phyloP scores from a whole-genome alignment of 331 rosid species.

The Phaseolus coccineus region DNA sequence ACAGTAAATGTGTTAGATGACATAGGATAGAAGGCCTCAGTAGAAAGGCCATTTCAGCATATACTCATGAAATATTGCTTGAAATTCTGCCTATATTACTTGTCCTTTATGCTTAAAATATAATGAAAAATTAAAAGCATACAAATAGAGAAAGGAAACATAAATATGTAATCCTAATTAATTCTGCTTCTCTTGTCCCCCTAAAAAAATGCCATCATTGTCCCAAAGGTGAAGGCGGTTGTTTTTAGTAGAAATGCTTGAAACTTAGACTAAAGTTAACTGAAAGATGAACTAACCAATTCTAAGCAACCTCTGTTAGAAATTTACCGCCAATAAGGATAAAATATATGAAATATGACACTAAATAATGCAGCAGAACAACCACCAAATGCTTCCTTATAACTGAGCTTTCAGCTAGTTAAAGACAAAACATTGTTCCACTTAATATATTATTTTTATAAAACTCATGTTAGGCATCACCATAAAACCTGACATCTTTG shows the following conservation, averaged over 20 bases:
- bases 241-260: constrained; percentile 8
- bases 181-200: too few relatives aligned
- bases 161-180: neutral
- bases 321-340: constrained; percentile 6
- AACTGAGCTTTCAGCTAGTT: constrained; percentile 25
- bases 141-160: constrained; percentile 9
- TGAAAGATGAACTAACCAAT: constrained; percentile 14
- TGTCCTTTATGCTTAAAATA: constrained; percentile 10
- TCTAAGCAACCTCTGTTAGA: neutral
- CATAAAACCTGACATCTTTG: neutral
- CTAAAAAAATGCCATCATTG: too few relatives aligned
- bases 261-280: constrained; percentile 1
- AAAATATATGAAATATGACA: neutral
- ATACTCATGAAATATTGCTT: neutral
- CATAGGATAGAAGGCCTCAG: constrained; percentile 11
- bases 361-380: constrained; percentile 21
- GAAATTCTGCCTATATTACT: neutral
- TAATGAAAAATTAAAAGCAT: constrained; percentile 13
- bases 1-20: constrained; percentile 17
- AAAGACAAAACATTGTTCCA: constrained; percentile 1
- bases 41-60: neutral
- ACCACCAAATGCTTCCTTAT: constrained; percentile 22
- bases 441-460: neutral
- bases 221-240: constrained; percentile 1
- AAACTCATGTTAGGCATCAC: too few relatives aligned